Percentiles rank a stretch among this genome's conserved stretches.
These are phyloP conservation scores for Glarea lozoyensis DNA, from an alignment of 495 filamentous ascomycete species.

Conservation along the genomic window DNA sequence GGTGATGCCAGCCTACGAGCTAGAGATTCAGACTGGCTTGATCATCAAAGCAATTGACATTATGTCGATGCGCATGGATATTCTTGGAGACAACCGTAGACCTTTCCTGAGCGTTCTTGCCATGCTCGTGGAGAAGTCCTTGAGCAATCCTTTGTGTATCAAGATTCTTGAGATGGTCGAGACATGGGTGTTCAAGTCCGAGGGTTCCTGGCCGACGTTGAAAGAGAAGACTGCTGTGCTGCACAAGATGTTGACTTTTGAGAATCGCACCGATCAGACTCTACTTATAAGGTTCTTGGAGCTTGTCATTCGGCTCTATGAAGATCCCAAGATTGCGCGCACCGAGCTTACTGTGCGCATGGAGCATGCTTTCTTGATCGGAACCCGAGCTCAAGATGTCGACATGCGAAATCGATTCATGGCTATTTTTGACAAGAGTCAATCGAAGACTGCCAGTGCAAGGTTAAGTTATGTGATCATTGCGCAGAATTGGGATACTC, in stretches of 20 bases:
- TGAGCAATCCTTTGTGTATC: constrained; percentile 72
- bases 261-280: constrained; percentile 68
- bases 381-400: constrained; percentile 86
- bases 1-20: constrained; percentile 62
- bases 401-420: constrained; percentile 97
- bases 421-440: constrained; percentile 83
- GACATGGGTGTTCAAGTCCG: constrained; percentile 86
- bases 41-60: constrained; percentile 93
- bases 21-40: constrained; percentile 75
- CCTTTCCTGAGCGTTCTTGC: constrained; percentile 93
- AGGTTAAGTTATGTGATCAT: constrained; percentile 80
- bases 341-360: constrained; percentile 93
- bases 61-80: constrained; percentile 82
- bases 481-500: constrained; percentile 95
- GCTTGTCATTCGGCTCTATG: constrained; percentile 93
- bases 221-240: constrained; percentile 98
- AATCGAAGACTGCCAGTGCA: constrained; percentile 78
- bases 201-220: constrained; percentile 86
- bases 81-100: constrained; percentile 81
- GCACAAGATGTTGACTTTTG: constrained; percentile 95
- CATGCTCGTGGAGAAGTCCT: constrained; percentile 87
- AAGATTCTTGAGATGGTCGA: constrained; percentile 95
- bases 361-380: constrained; percentile 96
- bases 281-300: constrained; percentile 89
- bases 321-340: constrained; percentile 87